These are phyloP conservation scores for Cladosporium sp. DNA, from an alignment of 2,329 filamentous ascomycete species.

Conservation along the genomic window DNA sequence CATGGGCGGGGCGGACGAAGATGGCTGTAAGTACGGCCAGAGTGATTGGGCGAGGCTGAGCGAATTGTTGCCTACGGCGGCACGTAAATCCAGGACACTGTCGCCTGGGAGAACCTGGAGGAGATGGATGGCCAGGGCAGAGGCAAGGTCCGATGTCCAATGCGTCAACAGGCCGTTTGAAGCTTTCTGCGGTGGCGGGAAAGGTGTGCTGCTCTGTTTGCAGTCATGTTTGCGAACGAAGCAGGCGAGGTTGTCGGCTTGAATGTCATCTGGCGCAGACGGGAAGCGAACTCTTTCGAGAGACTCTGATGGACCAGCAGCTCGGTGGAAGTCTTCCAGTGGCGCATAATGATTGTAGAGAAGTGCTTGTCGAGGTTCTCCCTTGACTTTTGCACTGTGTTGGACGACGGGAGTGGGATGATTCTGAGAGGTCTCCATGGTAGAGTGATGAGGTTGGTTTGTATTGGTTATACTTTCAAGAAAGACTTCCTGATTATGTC, in stretches of 20 bases:
- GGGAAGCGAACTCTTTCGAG: neutral
- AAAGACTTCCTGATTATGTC: neutral
- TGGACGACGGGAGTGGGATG: constrained; percentile 22
- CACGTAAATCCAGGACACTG: constrained; percentile 38
- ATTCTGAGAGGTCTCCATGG: constrained; percentile 26
- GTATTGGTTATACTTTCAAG: constrained; percentile 22
- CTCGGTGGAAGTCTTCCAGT: constrained; percentile 12
- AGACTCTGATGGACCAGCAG: neutral
- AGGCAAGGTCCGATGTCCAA: constrained; percentile 31
- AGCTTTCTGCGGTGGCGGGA: constrained; percentile 20
- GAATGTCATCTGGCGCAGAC: constrained; percentile 5
- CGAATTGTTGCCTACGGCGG: constrained; percentile 36
- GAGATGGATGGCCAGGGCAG: constrained; percentile 32
- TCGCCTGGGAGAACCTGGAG: constrained; percentile 34
- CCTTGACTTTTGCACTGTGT: constrained; percentile 19
- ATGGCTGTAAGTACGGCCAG: constrained; percentile 20
- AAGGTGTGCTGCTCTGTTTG: constrained; percentile 14
- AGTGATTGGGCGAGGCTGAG: constrained; percentile 32
- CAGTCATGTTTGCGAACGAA: neutral
- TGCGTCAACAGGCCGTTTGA: constrained; percentile 22
- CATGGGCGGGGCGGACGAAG: constrained; percentile 10
- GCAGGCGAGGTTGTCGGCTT: constrained; percentile 7
- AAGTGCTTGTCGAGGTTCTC: constrained; percentile 23
- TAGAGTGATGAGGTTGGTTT: constrained; percentile 17
- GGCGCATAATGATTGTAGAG: constrained; percentile 27